Evolutionary conservation across 2,329 filamentous ascomycete species (phyloP), one percentile per base, ranked within the genome.

Genomic region (Calonectria pseudoreteaudii): DNA sequence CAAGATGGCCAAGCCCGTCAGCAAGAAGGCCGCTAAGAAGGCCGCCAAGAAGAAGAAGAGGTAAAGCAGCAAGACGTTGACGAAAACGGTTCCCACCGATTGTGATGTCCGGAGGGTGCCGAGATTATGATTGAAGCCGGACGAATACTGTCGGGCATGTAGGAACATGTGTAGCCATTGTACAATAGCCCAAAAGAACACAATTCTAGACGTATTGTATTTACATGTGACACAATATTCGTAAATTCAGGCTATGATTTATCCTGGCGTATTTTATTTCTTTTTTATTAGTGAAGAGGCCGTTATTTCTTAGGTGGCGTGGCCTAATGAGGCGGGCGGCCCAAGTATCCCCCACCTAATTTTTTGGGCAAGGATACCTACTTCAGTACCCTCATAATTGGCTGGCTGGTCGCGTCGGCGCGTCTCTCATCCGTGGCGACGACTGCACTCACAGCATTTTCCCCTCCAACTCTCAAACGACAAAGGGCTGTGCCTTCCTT

Each of bases 31-130:
- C 16, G 82, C 82, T 7, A 85, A 83, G 78, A 81, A 82, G 80
- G 81, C 79, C 16, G 79, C 80, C 5, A 85, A 85, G 81, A 82
- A 85, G 80, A 86, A 84, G 82, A 83, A 83, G 80, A 84, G 82
- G 77, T 82, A 77, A 76, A 73, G 67, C 65, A 69, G 18, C 62
- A 71, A 38, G 50, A 23, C 28, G 23, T 23, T 47, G 28, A 56
- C n/a, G 18, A 68, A 62, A 44, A 36, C 28, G 36, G 53, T 58
- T 56, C 44, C 64, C n/a, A 67, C 44, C 58, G 52, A 47, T 38
- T 70, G 64, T 44, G 14, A 28, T 50, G 58, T 30, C 11, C n/a
- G 31, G 44, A 26, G 20, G 47, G n/a, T 20, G 44, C 30, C 20
- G 41, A 60, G 53, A n/a, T 52, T 41, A 47, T 36, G 52, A 62